Base-by-base conservation (phyloP, 1,284 basidiomycete genomes). In the Marasmius tenuissimus region DNA sequence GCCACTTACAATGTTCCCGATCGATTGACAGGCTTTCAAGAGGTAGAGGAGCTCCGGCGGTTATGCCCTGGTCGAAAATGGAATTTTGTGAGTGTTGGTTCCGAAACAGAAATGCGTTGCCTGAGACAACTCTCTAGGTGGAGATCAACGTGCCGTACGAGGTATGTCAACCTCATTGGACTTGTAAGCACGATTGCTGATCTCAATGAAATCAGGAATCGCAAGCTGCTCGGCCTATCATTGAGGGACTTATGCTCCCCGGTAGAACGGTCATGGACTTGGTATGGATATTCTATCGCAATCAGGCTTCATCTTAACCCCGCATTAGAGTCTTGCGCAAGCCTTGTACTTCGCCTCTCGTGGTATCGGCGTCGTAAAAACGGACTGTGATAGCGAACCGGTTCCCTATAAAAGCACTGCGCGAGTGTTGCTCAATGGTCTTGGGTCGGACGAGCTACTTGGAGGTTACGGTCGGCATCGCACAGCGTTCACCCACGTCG, bases 361-460 rank as follows among this genome's bases (percentile, higher is more conserved):
- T 42, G 96, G 93, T 0, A 68, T 77, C 40, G 96, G 95, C 0
- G 75, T 80, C 50, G 67, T 92, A 0, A 77, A 81, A 33, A 65
- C 66, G 2, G 62, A 68, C 4, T 68, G 72, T 6, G 74, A 73
- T 9, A 75, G 74, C 2, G 72, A 76, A 10, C 72, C 79, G 2
- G 62, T 70, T 51, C 75, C 80, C 7, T 97, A 97, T 73, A 81
- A 76, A 0, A 94, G 92, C 61, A 73, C 81, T 3, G 94, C 97
- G 0, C 85, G 87, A 48, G 95, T 98, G 0, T 80, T 98, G 16
- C 76, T 99, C 22, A 97, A 90, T 62, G 97, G 97, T 0, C 79
- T 99, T 1, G 97, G 97, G 0, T 94, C 97, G 0, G 97, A 99
- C 72, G 97, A 99, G 73, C 82, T 98, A 34, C 81, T 99, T 0